These are phyloP conservation scores for Kodamaea jinghongensis DNA, from an alignment of 805 yeast species.

Conservation along the genomic window DNA sequence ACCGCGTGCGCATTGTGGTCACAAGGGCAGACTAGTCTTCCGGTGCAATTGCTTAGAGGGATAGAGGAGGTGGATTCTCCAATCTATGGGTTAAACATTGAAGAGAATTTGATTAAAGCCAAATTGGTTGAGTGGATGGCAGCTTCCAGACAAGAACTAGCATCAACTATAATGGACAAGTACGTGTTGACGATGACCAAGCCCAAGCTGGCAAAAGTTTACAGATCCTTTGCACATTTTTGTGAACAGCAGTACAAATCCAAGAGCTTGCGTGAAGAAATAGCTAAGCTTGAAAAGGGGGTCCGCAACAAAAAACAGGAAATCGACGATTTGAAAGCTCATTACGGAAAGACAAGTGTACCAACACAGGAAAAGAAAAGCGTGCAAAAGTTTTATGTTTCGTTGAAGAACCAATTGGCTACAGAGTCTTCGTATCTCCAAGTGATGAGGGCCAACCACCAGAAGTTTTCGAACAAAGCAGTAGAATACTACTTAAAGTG, in stretches of 20 bases:
- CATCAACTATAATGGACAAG: conserved; percentile 52
- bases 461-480: conserved; percentile 50
- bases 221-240: conserved; percentile 64
- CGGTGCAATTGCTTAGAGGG: conserved; percentile 53
- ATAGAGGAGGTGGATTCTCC: conserved; percentile 15
- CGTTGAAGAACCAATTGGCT: conserved; percentile 45
- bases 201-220: conserved; percentile 19
- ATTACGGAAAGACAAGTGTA: conserved; percentile 39
- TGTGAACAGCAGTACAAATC: conserved; percentile 64
- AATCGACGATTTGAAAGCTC: conserved; percentile 45
- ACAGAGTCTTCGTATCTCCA: conserved; percentile 50
- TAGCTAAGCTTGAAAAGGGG: conserved; percentile 39
- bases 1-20: conserved; percentile 66
- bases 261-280: conserved; percentile 41
- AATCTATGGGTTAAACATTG: conserved; percentile 17
- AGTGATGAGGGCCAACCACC: conserved; percentile 33
- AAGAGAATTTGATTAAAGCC: conserved; percentile 28
- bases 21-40: conserved; percentile 51
- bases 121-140: conserved; percentile 68
- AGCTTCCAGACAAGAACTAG: conserved; percentile 65
- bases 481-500: conserved; percentile 58
- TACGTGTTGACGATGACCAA: conserved; percentile 51
- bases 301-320: conserved; percentile 46
- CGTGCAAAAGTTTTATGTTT: conserved; percentile 51
- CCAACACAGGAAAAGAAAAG: conserved; percentile 48